A percentile compares a stretch with the other conserved stretches of the same genome.
phyloP scores from a whole-genome alignment of 2,329 filamentous ascomycete species.

The Trichoderma atroviride region DNA sequence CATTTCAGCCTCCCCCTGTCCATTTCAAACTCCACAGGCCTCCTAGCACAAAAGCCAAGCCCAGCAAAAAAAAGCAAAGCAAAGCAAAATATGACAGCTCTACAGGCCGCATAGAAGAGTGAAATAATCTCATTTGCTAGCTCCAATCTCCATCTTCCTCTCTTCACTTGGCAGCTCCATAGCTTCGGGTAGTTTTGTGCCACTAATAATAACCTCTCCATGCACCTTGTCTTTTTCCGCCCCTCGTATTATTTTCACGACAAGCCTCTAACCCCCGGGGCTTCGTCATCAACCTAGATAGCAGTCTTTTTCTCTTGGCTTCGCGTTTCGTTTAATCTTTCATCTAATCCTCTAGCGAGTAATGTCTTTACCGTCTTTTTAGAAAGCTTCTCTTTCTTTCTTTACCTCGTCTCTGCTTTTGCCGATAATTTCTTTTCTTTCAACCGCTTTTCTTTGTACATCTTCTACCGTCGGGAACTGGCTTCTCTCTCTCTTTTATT shows the following conservation, averaged over 20 bases:
- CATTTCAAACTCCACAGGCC: constrained; percentile 20
- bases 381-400: background rate
- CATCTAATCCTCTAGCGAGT: background rate
- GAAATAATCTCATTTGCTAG: background rate
- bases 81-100: background rate
- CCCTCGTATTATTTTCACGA: background rate
- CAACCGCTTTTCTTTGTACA: background rate
- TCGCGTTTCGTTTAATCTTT: constrained; percentile 7
- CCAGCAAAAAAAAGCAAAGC: background rate
- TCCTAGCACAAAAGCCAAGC: background rate
- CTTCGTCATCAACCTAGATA: constrained; percentile 9
- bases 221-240: background rate
- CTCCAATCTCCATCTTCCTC: background rate
- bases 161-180: background rate
- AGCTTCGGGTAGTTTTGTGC: background rate
- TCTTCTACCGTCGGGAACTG: constrained; percentile 5
- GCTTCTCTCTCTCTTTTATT: constrained; percentile 13
- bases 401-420: background rate
- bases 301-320: constrained; percentile 1
- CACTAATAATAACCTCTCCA: constrained; percentile 11
- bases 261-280: constrained; percentile 13
- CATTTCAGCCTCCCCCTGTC: constrained; percentile 11
- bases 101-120: background rate
- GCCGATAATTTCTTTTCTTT: background rate
- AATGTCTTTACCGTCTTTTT: constrained; percentile 6